A percentile compares a stretch with the other conserved stretches of the same genome.
Evolutionary conservation across 805 yeast species (phyloP).

Genomic region (Metschnikowia drakensbergensis): DNA sequence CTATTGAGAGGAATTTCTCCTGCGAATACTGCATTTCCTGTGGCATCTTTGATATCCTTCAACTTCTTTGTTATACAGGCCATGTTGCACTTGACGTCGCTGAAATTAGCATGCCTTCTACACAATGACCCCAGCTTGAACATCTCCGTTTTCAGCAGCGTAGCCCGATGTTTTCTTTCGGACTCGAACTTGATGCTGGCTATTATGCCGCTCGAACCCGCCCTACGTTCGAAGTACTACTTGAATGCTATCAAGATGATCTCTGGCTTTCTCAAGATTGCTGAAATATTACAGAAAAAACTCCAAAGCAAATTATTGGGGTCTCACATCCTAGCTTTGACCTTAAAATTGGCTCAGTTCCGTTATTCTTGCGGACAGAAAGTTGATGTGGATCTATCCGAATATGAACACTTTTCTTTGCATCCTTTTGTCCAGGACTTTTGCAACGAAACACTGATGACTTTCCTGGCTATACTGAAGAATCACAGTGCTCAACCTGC

Average conservation of each 20-base stretch:
- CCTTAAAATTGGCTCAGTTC: slow-evolving; percentile 4
- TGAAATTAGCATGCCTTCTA: slow-evolving; percentile 8
- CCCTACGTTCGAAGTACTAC: slow-evolving; percentile 8
- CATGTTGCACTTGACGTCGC: slow-evolving; percentile 12
- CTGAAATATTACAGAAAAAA: slow-evolving; percentile 7
- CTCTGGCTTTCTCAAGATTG: slow-evolving; percentile 14
- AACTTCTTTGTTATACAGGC: slow-evolving; percentile 18
- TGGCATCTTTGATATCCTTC: slow-evolving; percentile 9
- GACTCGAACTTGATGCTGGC: slow-evolving; percentile 8
- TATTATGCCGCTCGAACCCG: slow-evolving; percentile 3
- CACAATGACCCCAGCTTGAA: neutral
- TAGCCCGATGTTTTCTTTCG: slow-evolving; percentile 9
- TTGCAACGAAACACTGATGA: neutral
- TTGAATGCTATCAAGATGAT: slow-evolving; percentile 14
- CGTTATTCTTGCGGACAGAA: neutral
- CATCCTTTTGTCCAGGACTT: slow-evolving; percentile 1
- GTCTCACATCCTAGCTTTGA: slow-evolving; percentile 2
- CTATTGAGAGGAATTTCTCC: slow-evolving; percentile 8
- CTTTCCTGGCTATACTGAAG: neutral
- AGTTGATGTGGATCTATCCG: neutral
- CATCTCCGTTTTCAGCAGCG: slow-evolving; percentile 6
- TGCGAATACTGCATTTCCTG: neutral
- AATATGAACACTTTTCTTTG: neutral
- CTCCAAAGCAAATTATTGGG: neutral
- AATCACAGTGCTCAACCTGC: neutral